Evolutionary conservation across 805 yeast species (phyloP), one percentile per base, ranked within the genome.

Genomic region (Candida coquimbonensis): DNA sequence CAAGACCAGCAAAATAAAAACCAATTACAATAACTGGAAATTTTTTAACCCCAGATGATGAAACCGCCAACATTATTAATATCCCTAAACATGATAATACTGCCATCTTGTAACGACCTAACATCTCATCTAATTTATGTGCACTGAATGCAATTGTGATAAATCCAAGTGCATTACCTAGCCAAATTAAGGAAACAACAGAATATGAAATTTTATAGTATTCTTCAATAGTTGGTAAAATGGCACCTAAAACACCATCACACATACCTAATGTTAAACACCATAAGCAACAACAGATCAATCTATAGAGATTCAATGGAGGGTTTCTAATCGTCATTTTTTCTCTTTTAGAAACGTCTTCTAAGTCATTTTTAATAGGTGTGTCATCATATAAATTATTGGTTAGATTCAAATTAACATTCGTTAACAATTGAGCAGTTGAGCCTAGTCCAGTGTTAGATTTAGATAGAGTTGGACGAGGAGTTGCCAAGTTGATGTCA

Each of bases 201-300:
- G 80, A 68, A 53, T 79, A 79, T 17, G 63, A 63, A 44, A 79
- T 66, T 33, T 55, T 44, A 54, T 77, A 80, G 54, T 71, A 67
- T 5, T 45, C 56, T 51, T 80, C 83, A 36, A 80, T 74, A 38
- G 65, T 62, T 7, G 81, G 82, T 43, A 80, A 60, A n/a, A 80
- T 59, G 0, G 83, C 80, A 48, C 84, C 85, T 1, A 80, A 75
- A 13, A 79, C 76, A 47, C 80, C 80, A 54, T 80, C 85, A 26
- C 70, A 56, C 51, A 75, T 58, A 1, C 83, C 83, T 11, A 57
- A 51, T 2, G 66, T 51, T 37, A 72, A 59, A 9, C 62, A 57
- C 75, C 77, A 76, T 5, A 59, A 6, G 31, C 73, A 61, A 12
- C 67, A 56, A 9, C 76, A 62, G 11, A 66, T 44, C 6, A 75